These are phyloP conservation scores for Phytophthora litchii DNA, from an alignment of 352 stramenopile genomes.

Conservation along the genomic window DNA sequence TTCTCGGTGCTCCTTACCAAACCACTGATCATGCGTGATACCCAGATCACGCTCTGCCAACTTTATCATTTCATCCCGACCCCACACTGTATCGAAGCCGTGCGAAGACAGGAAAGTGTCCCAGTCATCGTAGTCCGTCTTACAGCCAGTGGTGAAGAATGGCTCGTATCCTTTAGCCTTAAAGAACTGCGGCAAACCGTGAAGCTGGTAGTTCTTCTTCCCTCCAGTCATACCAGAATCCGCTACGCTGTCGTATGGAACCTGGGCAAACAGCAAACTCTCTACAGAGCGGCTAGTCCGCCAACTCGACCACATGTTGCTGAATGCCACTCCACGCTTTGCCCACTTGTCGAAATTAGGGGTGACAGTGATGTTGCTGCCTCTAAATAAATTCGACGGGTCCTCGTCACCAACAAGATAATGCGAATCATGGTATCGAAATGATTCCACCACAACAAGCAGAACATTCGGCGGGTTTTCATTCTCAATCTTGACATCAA, in stretches of 20 bases:
- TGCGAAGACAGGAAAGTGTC: slow-evolving; percentile 47
- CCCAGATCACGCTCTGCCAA: slow-evolving; percentile 38
- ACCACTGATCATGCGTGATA: slow-evolving; percentile 43
- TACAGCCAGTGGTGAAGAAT: slow-evolving; percentile 47
- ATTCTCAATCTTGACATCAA: slow-evolving; percentile 44
- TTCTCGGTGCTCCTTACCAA: slow-evolving; percentile 13
- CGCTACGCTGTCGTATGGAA: slow-evolving; percentile 43
- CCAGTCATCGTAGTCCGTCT: slow-evolving; percentile 55
- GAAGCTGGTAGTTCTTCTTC: slow-evolving; percentile 26
- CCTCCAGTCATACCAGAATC: slow-evolving; percentile 39
- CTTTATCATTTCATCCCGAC: slow-evolving; percentile 43
- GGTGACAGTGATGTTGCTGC: slow-evolving; percentile 33
- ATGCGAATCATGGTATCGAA: slow-evolving; percentile 52
- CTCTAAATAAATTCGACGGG: slow-evolving; percentile 36
- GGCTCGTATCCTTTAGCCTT: slow-evolving; percentile 52
- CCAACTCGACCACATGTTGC: slow-evolving; percentile 64
- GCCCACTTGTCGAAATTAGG: slow-evolving; percentile 55
- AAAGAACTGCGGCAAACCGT: slow-evolving; percentile 53
- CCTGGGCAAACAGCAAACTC: slow-evolving; percentile 54
- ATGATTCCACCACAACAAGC: slow-evolving; percentile 55
- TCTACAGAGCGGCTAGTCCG: slow-evolving; percentile 57
- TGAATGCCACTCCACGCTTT: slow-evolving; percentile 49
- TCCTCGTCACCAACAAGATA: slow-evolving; percentile 52
- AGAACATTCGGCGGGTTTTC: slow-evolving; percentile 52
- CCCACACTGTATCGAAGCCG: slow-evolving; percentile 54